These are phyloP conservation scores for Sugiyamaella boreocaroliniensis DNA, from an alignment of 805 yeast genomes.

Conservation along the genomic window DNA sequence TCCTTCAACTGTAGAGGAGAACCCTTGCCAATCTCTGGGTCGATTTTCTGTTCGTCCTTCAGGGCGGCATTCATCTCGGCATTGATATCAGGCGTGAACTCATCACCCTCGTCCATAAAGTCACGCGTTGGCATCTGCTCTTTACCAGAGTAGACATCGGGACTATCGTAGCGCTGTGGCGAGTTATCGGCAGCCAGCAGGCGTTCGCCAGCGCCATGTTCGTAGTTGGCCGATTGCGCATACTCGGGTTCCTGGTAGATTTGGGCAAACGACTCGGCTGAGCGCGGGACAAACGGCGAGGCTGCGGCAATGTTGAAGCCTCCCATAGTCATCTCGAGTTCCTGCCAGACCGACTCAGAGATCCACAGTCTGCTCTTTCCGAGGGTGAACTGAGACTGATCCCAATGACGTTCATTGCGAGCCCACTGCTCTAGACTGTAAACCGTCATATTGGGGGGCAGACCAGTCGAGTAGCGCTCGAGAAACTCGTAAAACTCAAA, in stretches of 20 bases:
- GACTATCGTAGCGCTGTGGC: not conserved
- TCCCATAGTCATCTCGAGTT: slow-evolving; percentile 25
- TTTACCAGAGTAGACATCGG: not conserved
- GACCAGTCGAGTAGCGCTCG: slow-evolving; percentile 27
- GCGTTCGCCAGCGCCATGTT: not conserved
- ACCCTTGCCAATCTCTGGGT: slow-evolving; percentile 29
- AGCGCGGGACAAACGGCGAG: not conserved
- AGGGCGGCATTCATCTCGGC: slow-evolving; percentile 20
- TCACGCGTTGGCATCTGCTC: slow-evolving; percentile 9
- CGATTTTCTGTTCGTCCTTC: slow-evolving; percentile 18
- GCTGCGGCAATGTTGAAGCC: not conserved
- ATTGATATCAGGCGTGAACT: slow-evolving; percentile 30
- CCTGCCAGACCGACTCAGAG: slow-evolving; percentile 33
- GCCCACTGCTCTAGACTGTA: slow-evolving; percentile 33
- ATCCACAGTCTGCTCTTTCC: slow-evolving; percentile 34
- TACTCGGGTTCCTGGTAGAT: not conserved
- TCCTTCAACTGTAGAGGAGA: slow-evolving; percentile 28
- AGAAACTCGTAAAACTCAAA: slow-evolving; percentile 35
- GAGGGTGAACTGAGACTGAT: slow-evolving; percentile 29
- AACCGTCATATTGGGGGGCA: slow-evolving; percentile 27
- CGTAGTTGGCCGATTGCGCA: not conserved
- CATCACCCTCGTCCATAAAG: slow-evolving; percentile 30
- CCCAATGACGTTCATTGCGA: slow-evolving; percentile 28
- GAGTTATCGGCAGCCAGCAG: not conserved
- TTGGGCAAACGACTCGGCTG: slow-evolving; percentile 1